Evolutionary conservation across 352 stramenopile genomes (phyloP), one percentile per base, ranked within the genome.

Genomic region (Thraustochytrium striatum): DNA sequence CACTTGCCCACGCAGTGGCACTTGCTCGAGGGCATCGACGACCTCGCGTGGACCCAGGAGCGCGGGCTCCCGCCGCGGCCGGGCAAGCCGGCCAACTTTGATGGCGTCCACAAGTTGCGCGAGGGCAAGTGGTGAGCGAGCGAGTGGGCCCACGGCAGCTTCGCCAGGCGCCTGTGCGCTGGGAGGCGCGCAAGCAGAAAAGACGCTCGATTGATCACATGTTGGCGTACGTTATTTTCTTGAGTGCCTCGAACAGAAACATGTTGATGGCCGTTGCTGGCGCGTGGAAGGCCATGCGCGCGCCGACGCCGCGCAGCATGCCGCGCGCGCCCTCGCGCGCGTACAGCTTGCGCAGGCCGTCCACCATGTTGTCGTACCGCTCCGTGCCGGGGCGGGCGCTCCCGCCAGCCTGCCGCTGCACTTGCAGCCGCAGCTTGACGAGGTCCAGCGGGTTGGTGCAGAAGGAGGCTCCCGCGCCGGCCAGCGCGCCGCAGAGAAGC

Each of bases 391-490:
- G 84, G 19, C 80, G 83, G 25, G 81, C 79, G 80, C 89, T 88
- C 11, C 81, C 61, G 88, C 84, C 84, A 87, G 82, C 61, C 57
- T 61, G 83, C 78, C 85, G 53, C 82, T 90, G 84, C 83, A 98
- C 92, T 89, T 98, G 95, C 8, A 98, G 86, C 21, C 95, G 88
- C 3, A 99, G 87, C 82, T 98, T 98, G 44, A 95, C 92, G 68
- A 99, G 89, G 81, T 99, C 95, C 25, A 99, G 84, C 11, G 96
- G 96, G 72, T 95, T 97, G 3, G 96, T 99, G n/a, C 98, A 80
- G 81, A 96, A 96, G 2, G 93, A 97, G 1, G 96, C 94, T 0
- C 90, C 82, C 0, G 91, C 92, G 19, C 95, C 93, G 9, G 96
- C 94, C 36, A 86, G 72, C 0, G 93, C 88, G 21, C 93, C 89